Base-by-base conservation (phyloP, 2,329 filamentous ascomycete genomes). In the Phaeosphaeriaceae sp. region DNA sequence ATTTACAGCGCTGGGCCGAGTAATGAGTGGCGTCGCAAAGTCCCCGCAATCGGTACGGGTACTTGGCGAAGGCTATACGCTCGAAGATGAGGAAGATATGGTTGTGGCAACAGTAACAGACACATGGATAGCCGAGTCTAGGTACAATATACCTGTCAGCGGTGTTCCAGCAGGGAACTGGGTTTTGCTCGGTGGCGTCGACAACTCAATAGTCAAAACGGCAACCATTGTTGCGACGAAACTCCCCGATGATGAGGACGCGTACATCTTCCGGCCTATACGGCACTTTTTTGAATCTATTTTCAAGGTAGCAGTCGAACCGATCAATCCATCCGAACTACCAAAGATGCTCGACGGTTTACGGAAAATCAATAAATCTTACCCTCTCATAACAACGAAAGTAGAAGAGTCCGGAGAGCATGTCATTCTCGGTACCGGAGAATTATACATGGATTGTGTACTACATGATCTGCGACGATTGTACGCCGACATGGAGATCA, bases 371-470 rank as follows among this genome's bases (percentile, higher is more conserved):
- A 96, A 97, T 80, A 99, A 99, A 75, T 96, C 90, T 64, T 99
- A 97, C 64, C 94, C 94, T 23, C 82, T 99, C 20, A 90, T 97
- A 63, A 90, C 89, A 11, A 99, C 94, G 4, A 97, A 97, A 73
- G 94, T 99, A 3, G 94, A 99, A 72, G 94, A 99, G 75, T 97
- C 92, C 1, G 94, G 94, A 42, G 94, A 99, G 74, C 94, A 99
- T 70, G 88, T 99, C 58, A 83, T 99, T 38, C 83, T 99, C 4
- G 94, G 94, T 18, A 99, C 94, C 0, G 94, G 94, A 52, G 94
- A 99, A 73, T 81, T 99, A n/a, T 99, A 99, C 78, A 97, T 99
- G 92, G 94, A 99, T 73, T 99, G 94, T 66, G 93, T 99, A 3
- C 81, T 99, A 37, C 94, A 99, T 73, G 94, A 99, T 70, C 81